A percentile compares a stretch with the other conserved stretches of the same genome.
These are phyloP conservation scores for Metschnikowia amazonensis DNA, from an alignment of 805 yeast genomes.

Conservation along the genomic window DNA sequence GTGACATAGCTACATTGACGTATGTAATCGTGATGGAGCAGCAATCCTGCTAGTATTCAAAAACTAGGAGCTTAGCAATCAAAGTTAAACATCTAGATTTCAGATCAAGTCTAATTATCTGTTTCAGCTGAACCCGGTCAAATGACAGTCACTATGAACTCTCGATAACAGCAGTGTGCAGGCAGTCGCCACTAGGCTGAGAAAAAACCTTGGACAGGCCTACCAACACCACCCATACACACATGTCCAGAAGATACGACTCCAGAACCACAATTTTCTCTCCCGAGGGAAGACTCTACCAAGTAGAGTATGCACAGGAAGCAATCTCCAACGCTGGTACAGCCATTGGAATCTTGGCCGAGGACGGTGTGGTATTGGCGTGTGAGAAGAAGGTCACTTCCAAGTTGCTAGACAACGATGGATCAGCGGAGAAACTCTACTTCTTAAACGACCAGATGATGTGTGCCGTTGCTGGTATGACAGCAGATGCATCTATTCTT, in stretches of 20 bases:
- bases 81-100: background rate
- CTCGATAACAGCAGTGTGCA: background rate
- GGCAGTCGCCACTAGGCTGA: conserved; percentile 11
- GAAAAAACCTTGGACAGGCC: background rate
- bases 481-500: conserved; percentile 91
- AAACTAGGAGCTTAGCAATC: background rate
- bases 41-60: background rate
- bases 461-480: conserved; percentile 97
- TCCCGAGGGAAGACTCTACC: conserved; percentile 97
- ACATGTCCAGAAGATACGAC: conserved; percentile 96
- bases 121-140: background rate
- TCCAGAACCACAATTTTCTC: conserved; percentile 98
- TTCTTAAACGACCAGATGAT: conserved; percentile 73
- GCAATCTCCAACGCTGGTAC: conserved; percentile 83
- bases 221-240: background rate
- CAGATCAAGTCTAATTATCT: too few relatives aligned
- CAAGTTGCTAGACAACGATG: conserved; percentile 88
- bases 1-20: background rate
- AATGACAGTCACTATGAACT: too few relatives aligned
- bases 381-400: conserved; percentile 96
- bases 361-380: conserved; percentile 89
- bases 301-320: conserved; percentile 95
- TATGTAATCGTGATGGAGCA: background rate
- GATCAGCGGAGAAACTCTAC: conserved; percentile 89
- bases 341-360: conserved; percentile 71